Evolutionary conservation across 2,329 filamentous ascomycete genomes (phyloP).

Genomic region (Chaetomium strumarium): DNA sequence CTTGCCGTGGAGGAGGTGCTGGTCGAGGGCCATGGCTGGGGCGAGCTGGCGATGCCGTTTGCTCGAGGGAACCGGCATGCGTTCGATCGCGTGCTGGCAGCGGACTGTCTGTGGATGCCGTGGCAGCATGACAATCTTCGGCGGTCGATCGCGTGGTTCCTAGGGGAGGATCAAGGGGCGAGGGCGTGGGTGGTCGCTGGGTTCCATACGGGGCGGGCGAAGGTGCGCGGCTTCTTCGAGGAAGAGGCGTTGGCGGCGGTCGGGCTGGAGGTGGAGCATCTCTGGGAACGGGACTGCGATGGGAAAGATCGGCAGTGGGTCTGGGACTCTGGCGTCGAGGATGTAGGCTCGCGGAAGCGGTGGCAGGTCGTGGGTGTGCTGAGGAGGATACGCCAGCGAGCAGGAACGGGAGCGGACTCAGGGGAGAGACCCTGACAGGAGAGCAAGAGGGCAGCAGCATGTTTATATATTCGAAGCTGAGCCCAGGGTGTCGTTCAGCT

Average conservation of each 20-base stretch:
- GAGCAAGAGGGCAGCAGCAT: background rate
- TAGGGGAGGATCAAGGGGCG: slow-evolving; percentile 40
- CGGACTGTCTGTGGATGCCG: slow-evolving; percentile 72
- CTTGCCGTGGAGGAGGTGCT: slow-evolving; percentile 28
- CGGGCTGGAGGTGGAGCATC: slow-evolving; percentile 55
- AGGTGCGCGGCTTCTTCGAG: slow-evolving; percentile 61
- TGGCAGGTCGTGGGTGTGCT: slow-evolving; percentile 61
- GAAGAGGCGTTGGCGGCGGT: slow-evolving; percentile 37
- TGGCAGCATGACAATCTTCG: slow-evolving; percentile 63
- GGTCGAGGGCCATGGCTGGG: slow-evolving; percentile 61
- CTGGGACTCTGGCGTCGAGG: slow-evolving; percentile 54
- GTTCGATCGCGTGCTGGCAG: slow-evolving; percentile 61
- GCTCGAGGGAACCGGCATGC: slow-evolving; percentile 26
- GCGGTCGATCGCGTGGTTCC: slow-evolving; percentile 56
- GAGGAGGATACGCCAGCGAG: slow-evolving; percentile 29
- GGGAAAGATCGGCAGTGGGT: slow-evolving; percentile 57
- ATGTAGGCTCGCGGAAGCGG: slow-evolving; percentile 57
- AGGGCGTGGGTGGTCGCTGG: slow-evolving; percentile 62
- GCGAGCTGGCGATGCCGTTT: slow-evolving; percentile 36
- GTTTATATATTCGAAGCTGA: slow-evolving; percentile 5
- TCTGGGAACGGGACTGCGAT: slow-evolving; percentile 65
- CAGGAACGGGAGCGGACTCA: slow-evolving; percentile 1
- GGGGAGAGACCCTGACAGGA: background rate
- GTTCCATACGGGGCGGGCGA: slow-evolving; percentile 64
- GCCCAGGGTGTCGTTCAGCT: slow-evolving; percentile 8